Conservation (phyloP, 176 grass and related monocot genomes). For the Echinochloa phyllopogon region DNA sequence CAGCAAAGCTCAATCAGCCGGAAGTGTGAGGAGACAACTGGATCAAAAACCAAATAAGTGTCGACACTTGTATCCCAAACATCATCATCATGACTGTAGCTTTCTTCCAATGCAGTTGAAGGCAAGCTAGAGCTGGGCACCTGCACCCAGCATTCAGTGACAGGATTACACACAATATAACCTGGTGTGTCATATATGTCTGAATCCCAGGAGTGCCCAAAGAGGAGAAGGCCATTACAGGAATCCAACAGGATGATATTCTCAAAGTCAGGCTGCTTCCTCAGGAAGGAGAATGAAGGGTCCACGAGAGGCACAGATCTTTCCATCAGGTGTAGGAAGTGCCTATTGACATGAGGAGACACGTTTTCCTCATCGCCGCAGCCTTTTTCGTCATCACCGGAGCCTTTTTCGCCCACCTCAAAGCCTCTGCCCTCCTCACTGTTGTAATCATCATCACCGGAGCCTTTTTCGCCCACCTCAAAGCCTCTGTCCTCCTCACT, state of each 20-base stretch:
- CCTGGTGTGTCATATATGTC: not conserved
- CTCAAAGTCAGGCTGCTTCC: not conserved
- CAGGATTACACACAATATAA: not conserved
- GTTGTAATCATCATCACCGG: too few species aligned
- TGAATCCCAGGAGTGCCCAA: accelerated
- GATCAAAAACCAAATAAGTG: not conserved
- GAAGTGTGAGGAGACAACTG: not conserved
- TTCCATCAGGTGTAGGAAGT: not conserved
- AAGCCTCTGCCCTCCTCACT: too few species aligned
- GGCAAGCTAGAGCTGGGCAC: not conserved
- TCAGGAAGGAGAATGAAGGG: not conserved
- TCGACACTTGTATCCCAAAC: too few species aligned
- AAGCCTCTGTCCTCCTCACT: too few species aligned
- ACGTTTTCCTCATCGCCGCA: too few species aligned
- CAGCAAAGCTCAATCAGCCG: not conserved
- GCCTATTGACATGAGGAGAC: too few species aligned
- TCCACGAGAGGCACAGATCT: not conserved
- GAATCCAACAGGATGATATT: not conserved
- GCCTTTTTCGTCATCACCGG: too few species aligned
- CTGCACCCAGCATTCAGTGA: not conserved
- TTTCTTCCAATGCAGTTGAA: too few species aligned
- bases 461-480: too few species aligned
- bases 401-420: too few species aligned
- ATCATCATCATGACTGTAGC: too few species aligned
- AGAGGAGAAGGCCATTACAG: not conserved